Evolutionary conservation across 2,329 filamentous ascomycete genomes (phyloP).

Genomic region (Beauveria pseudobassiana): DNA sequence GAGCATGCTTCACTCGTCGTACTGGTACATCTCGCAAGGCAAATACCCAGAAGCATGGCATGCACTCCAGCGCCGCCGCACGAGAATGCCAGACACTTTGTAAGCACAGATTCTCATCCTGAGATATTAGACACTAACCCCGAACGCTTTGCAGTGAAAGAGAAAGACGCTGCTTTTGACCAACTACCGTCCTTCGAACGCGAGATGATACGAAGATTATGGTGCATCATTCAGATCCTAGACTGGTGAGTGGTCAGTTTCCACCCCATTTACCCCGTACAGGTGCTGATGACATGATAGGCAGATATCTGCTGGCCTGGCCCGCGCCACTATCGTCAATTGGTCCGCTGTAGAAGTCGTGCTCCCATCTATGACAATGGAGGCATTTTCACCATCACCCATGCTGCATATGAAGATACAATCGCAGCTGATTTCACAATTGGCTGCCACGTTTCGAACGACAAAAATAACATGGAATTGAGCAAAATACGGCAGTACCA

Average conservation of each 20-base stretch:
- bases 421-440: conserved; percentile 23
- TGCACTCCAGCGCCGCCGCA: conserved; percentile 26
- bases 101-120: background rate
- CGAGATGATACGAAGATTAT: conserved; percentile 29
- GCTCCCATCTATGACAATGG: conserved; percentile 13
- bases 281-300: conserved; percentile 15
- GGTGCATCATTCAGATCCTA: conserved; percentile 30
- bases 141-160: conserved; percentile 18
- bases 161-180: conserved; percentile 22
- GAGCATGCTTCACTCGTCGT: conserved; percentile 29
- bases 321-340: conserved; percentile 13
- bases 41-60: conserved; percentile 31
- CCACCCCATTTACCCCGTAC: too few species aligned
- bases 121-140: too few species aligned
- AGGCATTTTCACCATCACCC: conserved; percentile 13
- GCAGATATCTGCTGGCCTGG: conserved; percentile 28
- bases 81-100: conserved; percentile 28
- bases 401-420: conserved; percentile 28
- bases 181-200: conserved; percentile 25
- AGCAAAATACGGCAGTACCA: conserved; percentile 26
- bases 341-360: conserved; percentile 10
- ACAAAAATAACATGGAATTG: conserved; percentile 21
- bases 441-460: conserved; percentile 19
- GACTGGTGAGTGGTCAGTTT: conserved; percentile 25
- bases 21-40: conserved; percentile 30